Evolutionary conservation across 495 filamentous ascomycete genomes (phyloP), one percentile per base, ranked within the genome.

Genomic region (Bacidia gigantensis): DNA sequence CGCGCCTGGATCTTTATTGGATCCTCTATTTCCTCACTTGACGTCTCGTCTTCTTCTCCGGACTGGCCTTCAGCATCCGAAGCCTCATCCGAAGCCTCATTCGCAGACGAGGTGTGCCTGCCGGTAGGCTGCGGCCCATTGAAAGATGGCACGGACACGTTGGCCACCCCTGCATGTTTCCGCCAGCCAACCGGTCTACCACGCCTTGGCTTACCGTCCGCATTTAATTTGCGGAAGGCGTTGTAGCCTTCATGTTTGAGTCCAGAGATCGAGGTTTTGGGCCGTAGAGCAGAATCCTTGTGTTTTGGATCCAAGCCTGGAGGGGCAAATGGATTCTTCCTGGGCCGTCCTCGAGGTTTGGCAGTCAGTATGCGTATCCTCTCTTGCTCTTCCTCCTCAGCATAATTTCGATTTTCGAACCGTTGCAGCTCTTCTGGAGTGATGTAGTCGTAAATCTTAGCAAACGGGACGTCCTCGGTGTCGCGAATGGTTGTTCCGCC

Each of bases 391-490:
- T 54, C 56, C 44, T 55, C 56, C 23, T 11, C 22, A 10, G 40
- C 11, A 23, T 50, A 58, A 1, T 58, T 47, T 18, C 29, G 38
- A 25, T 51, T 58, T 21, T 58, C 56, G n/a, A 32, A 58, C 0
- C 52, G 14, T 18, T 46, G 18, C 2, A 58, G 43, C 22, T 58
- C 56, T 3, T 24, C 35, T 3, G 48, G 48, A 2, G 56, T 47
- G 9, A 58, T 51, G 17, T 49, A 7, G 0, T 55, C 23, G 3
- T 55, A 43, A n/a, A 58, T 52, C 1, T 55, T 10, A 7, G 42
- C 9, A 5, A 58, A 21, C 2, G 52, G 52, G 9, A 58, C 35
- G 3, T 58, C 52, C 7, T 43, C 32, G 18, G 48, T 21, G 26
- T 58, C 41, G 11, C 11, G 22, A 17, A 23, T 49, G 5, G 43